phyloP scores from a whole-genome alignment of 768 basidiomycete species.

The Kwoniella pini region DNA sequence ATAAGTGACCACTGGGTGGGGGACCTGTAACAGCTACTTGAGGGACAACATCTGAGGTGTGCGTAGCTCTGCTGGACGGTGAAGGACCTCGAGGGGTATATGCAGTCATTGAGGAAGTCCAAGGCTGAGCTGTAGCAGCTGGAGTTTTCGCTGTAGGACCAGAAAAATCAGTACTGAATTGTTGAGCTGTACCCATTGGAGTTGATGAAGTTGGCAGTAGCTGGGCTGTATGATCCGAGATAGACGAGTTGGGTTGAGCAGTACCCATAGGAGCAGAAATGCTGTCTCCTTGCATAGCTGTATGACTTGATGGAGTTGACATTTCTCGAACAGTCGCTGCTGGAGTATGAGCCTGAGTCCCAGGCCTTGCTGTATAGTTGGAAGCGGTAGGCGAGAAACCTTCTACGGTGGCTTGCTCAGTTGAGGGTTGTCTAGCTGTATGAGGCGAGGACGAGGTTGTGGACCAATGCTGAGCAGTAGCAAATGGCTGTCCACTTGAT shows the following conservation, averaged over 20 bases:
- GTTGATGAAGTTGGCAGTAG: background rate
- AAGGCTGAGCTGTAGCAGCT: conserved; percentile 7
- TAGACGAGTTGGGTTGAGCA: conserved; percentile 3
- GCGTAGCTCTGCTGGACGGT: background rate
- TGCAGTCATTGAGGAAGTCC: background rate
- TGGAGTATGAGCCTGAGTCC: conserved; percentile 8
- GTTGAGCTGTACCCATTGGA: conserved; percentile 9
- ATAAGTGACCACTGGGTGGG: conserved; percentile 13
- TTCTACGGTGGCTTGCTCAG: conserved; percentile 6
- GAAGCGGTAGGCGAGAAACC: conserved; percentile 15
- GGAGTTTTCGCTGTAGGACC: conserved; percentile 7
- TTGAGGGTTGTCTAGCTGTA: conserved; percentile 3
- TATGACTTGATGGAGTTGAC: conserved; percentile 10
- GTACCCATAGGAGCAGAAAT: conserved; percentile 4
- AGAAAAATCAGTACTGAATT: conserved; percentile 2
- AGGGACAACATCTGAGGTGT: conserved; percentile 10
- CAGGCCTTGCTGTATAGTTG: conserved; percentile 5
- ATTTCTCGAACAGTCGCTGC: conserved; percentile 3
- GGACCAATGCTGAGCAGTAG: conserved; percentile 14
- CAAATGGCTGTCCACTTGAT: background rate
- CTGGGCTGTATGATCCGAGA: background rate
- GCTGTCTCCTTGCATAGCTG: background rate
- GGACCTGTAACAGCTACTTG: conserved; percentile 22
- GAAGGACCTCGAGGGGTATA: conserved; percentile 4
- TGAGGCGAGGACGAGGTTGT: background rate